A percentile compares a stretch with the other conserved stretches of the same genome.
Conservation (phyloP, 345 rosid genomes). For the Boechera stricta region DNA sequence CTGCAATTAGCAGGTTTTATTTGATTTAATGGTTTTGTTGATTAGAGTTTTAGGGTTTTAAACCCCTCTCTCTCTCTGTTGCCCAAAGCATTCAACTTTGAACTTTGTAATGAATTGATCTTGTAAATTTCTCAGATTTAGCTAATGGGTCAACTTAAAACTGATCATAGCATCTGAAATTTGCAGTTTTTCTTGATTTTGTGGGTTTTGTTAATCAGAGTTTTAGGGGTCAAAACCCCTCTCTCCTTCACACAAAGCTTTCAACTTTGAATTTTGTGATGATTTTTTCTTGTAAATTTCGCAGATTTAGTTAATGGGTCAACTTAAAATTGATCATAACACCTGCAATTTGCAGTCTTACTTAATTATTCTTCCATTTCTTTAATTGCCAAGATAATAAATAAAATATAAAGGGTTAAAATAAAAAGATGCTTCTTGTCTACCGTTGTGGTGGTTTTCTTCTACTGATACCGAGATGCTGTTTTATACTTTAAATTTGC, state of each 20-base stretch:
- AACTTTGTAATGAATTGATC: conserved; percentile 37
- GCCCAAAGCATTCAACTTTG: conserved; percentile 1
- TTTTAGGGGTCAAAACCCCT: background rate
- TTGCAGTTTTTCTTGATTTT: conserved; percentile 37
- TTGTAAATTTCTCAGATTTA: conserved; percentile 56
- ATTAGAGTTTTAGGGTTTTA: background rate
- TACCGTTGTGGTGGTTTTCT: conserved; percentile 68
- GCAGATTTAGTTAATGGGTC: conserved; percentile 49
- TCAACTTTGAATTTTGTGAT: conserved; percentile 9
- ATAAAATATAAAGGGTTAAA: conserved; percentile 48
- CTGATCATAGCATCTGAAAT: conserved; percentile 53
- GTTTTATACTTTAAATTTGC: conserved; percentile 59
- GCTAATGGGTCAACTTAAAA: conserved; percentile 49
- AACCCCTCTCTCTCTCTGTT: background rate
- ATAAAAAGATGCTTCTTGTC: conserved; percentile 78
- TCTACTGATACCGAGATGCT: conserved; percentile 84
- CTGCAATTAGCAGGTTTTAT: background rate
- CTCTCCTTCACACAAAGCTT: background rate
- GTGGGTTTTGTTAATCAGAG: conserved; percentile 1
- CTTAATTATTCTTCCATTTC: conserved; percentile 52
- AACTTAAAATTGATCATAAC: conserved; percentile 48
- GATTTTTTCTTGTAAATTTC: conserved; percentile 52
- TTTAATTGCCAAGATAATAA: conserved; percentile 18
- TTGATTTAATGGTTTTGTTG: conserved; percentile 7
- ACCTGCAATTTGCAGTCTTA: conserved; percentile 33